Evolutionary conservation across 768 basidiomycete species (phyloP), one percentile per base, ranked within the genome.

Genomic region (Cystobasidiopsis lactophilus): DNA sequence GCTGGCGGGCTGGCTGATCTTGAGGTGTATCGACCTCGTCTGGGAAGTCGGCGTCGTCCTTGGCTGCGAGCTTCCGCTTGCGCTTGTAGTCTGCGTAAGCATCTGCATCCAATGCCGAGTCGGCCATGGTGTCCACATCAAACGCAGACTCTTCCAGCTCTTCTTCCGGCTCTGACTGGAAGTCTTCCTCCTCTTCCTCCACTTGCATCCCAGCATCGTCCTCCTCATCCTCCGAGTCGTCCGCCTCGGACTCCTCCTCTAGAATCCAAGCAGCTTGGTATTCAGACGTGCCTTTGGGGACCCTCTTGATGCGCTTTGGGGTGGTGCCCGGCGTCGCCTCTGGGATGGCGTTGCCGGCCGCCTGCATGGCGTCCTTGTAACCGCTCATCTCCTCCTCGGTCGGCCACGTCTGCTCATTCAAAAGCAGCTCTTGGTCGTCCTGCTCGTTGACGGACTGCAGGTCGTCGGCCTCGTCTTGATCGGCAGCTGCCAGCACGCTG

Each of bases 371-470:
- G n/a, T 65, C 61, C 16, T 54, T 51, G 27, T 63, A 58, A 3
- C 57, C 65, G 0, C 62, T 68, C 79, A 95, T 84, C 65, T 95
- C 91, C 62, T 95, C 91, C 65, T 95, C 86, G 0, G 86, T 91
- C 0, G 91, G 91, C 89, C 91, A 95, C 0, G 91, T 98, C 66
- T 98, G 91, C 62, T 98, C 91, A 64, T 91, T 93, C 33, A 74
- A 77, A 67, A 93, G 73, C 52, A 84, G 79, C 61, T 95, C 88
- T 3, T 81, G 83, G 23, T 82, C 77, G 64, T 91, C 88, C 47
- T 75, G 79, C 1, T 59, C 55, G 46, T 62, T 63, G 30, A 58
- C 59, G 1, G 85, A 86, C 13, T 83, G 74, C 46, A 95, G 69
- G 5, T 86, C 86, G 65, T 95, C 89, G 0, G 80, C 82, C 1